Evolutionary conservation across 805 yeast genomes (phyloP), one percentile per base, ranked within the genome.

Genomic region (Myxozyma neotropica): DNA sequence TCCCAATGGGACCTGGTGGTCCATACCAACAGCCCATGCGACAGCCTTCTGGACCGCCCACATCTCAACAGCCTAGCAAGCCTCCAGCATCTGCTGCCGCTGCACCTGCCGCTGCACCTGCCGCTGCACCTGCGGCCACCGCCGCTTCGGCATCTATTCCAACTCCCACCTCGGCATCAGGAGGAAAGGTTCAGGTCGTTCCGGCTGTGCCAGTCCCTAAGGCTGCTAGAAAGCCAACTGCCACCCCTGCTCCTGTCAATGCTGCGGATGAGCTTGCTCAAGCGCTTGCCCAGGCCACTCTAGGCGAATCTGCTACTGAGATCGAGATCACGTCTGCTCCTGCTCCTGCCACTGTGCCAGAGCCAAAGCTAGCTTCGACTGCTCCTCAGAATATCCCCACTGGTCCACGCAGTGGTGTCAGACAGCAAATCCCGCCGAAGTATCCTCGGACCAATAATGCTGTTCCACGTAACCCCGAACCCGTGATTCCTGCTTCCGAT

Each of bases 401-500:
- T 21, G 36, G 36, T 10, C 45, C 44, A 8, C 46, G 46, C 17
- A 17, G 39, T 17, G 26, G 19, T 21, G 33, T 10, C 26, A 42
- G 38, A 31, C 46, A 39, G 15, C 43, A 52, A 29, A 27, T 12
- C 21, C 46, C 35, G 12, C 47, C 55, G 5, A 52, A 46, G 36
- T 42, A 40, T 21, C 55, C 55, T 21, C 55, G 55, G 10, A 36
- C 43, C 17, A n/a, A n/a, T n/a, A n/a, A n/a, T n/a, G 19, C 24
- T 17, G 39, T 27, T 19, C 43, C 6, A 26, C 38, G 44, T 6
- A 44, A 44, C 48, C 48, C 23, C n/a, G 49, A 35, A 12, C 47
- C 49, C 27, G 52, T 33, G 17, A 5, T 74, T 17, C 84, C 85
- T 48, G 77, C 76, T 8, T 77, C 78, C 19, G 93, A 85, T 60